phyloP scores from a whole-genome alignment of 768 basidiomycete species.

The Amanita pseudoporphyria region DNA sequence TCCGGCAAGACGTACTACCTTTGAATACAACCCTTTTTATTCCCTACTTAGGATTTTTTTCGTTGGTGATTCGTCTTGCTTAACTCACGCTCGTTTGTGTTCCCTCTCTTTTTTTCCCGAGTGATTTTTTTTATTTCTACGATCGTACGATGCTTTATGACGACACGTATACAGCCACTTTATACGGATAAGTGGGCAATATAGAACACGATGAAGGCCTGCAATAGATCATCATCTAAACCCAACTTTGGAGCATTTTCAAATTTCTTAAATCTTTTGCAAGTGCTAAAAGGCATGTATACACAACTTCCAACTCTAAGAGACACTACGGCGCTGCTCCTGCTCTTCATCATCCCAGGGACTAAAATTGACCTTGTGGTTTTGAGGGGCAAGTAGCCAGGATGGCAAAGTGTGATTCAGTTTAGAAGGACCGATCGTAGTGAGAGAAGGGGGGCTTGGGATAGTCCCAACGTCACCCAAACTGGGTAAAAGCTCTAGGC shows the following conservation, averaged over 20 bases:
- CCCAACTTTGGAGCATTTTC: not conserved
- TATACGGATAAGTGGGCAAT: too few species aligned
- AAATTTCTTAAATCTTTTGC: not conserved
- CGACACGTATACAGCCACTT: not conserved
- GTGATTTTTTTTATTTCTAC: constrained; percentile 1
- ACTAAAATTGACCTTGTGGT: constrained; percentile 66
- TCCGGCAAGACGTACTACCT: not conserved
- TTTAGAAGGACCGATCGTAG: constrained; percentile 17
- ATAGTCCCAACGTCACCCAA: constrained; percentile 68
- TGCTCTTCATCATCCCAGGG: constrained; percentile 75
- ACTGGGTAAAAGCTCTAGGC: constrained; percentile 70
- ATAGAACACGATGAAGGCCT: too few species aligned
- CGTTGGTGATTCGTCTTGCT: not conserved
- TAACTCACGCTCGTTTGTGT: not conserved
- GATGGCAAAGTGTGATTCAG: constrained; percentile 35
- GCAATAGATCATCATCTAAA: too few species aligned
- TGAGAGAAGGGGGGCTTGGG: constrained; percentile 52
- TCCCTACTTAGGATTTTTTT: not conserved
- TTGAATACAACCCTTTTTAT: not conserved
- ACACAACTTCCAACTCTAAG: constrained; percentile 9
- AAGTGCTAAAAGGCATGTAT: constrained; percentile 7
- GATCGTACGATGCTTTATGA: constrained; percentile 6
- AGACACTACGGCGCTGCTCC: constrained; percentile 7
- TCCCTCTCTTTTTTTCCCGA: not conserved
- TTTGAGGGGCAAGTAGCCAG: constrained; percentile 60